Conservation (phyloP, 1,284 basidiomycete species). For the Agroathelia rolfsii region DNA sequence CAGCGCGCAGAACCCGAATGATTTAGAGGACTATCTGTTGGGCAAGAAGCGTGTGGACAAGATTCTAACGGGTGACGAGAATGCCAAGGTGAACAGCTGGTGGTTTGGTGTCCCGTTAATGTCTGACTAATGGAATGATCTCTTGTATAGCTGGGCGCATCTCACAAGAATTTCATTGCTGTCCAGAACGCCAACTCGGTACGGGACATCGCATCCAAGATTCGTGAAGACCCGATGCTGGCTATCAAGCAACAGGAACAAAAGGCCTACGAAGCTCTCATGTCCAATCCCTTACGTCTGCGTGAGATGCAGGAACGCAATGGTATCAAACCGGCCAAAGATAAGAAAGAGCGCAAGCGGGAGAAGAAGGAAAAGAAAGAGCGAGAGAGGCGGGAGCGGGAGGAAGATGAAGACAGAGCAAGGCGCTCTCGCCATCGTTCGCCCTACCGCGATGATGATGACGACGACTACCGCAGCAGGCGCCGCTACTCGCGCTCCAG, state of each 20-base stretch:
- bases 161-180: conserved; percentile 86
- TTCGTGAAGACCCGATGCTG: conserved; percentile 91
- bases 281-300: conserved; percentile 86
- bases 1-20: conserved; percentile 74
- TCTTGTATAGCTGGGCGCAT: conserved; percentile 56
- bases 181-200: conserved; percentile 88
- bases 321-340: conserved; percentile 68
- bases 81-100: conserved; percentile 56
- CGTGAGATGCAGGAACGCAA: conserved; percentile 72
- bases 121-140: conserved; percentile 3
- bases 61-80: conserved; percentile 83
- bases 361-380: conserved; percentile 49
- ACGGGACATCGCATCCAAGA: conserved; percentile 85
- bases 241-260: conserved; percentile 98
- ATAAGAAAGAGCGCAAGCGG: conserved; percentile 61
- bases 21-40: conserved; percentile 92
- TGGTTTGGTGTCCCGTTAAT: conserved; percentile 3
- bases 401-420: conserved; percentile 21
- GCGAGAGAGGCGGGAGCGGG: conserved; percentile 47
- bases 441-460: conserved; percentile 9
- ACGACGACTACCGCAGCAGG: conserved; percentile 16
- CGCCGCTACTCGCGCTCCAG: conserved; percentile 21
- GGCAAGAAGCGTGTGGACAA: conserved; percentile 99
- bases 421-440: conserved; percentile 31
- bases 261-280: conserved; percentile 80